These are phyloP conservation scores for Naganishia randhawae DNA, from an alignment of 768 basidiomycete species.

Conservation along the genomic window DNA sequence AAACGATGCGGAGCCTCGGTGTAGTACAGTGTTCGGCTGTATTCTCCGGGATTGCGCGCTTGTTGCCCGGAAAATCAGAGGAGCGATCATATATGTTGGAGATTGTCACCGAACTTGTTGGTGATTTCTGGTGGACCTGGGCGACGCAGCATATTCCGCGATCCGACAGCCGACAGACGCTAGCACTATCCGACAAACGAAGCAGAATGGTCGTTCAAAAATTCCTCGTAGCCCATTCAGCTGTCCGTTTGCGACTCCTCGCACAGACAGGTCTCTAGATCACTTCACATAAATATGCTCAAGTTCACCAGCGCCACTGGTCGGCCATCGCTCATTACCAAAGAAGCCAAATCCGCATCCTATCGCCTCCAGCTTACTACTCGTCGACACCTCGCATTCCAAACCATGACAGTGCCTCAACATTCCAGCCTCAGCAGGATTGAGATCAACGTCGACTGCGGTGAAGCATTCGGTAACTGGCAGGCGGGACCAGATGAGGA, in stretches of 20 bases:
- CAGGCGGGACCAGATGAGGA: conserved; percentile 37
- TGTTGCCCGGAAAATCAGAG: conserved; percentile 3
- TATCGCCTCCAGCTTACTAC: not conserved
- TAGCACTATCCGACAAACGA: not conserved
- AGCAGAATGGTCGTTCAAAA: not conserved
- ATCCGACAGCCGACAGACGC: not conserved
- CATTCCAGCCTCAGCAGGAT: conserved; percentile 25
- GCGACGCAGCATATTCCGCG: too few species aligned
- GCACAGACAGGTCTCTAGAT: too few species aligned
- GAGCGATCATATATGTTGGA: not conserved
- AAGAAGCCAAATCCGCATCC: not conserved
- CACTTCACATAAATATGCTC: not conserved
- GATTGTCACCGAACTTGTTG: not conserved
- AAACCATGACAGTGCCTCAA: conserved; percentile 7
- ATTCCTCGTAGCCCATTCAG: too few species aligned
- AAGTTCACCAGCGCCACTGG: not conserved
- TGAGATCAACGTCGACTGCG: conserved; percentile 41
- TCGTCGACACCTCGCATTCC: not conserved
- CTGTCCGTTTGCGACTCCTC: too few species aligned
- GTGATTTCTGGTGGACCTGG: too few species aligned
- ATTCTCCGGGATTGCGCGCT: not conserved
- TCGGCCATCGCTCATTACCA: not conserved
- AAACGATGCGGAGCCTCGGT: conserved; percentile 3
- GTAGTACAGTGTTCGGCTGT: not conserved
- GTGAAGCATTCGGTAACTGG: conserved; percentile 38